phyloP scores from a whole-genome alignment of 2,329 filamentous ascomycete genomes.

The Diaporthe sp. region DNA sequence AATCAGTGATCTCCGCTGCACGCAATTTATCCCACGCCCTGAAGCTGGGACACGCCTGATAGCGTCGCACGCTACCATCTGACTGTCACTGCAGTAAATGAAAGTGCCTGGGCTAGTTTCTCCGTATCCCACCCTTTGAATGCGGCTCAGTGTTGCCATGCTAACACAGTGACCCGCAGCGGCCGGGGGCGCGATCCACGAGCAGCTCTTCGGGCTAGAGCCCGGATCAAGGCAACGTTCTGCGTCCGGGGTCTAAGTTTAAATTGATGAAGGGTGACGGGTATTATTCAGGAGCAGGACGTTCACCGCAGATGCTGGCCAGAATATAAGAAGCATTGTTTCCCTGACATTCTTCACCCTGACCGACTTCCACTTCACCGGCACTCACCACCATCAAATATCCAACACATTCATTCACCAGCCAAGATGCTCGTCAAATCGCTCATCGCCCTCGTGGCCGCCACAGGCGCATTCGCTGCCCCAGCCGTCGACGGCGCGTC shows the following conservation, averaged over 20 bases:
- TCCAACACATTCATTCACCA: neutral
- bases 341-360: neutral
- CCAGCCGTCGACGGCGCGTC: neutral
- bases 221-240: neutral
- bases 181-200: neutral
- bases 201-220: neutral
- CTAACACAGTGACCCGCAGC: neutral
- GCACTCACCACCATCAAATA: neutral
- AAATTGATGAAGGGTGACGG: conserved; percentile 13
- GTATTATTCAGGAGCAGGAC: neutral
- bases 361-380: neutral
- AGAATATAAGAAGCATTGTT: conserved; percentile 1
- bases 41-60: conserved; percentile 10
- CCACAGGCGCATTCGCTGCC: conserved; percentile 1
- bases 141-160: neutral
- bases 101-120: neutral
- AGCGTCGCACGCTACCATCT: neutral
- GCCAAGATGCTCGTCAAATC: conserved; percentile 20
- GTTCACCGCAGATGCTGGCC: neutral
- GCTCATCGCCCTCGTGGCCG: conserved; percentile 25
- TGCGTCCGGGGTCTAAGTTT: conserved; percentile 10
- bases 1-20: neutral
- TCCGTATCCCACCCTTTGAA: neutral
- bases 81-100: conserved; percentile 11
- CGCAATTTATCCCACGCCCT: conserved; percentile 7